Evolutionary conservation across 2,329 filamentous ascomycete genomes (phyloP).

Genomic region (Delphinella strobiligena): DNA sequence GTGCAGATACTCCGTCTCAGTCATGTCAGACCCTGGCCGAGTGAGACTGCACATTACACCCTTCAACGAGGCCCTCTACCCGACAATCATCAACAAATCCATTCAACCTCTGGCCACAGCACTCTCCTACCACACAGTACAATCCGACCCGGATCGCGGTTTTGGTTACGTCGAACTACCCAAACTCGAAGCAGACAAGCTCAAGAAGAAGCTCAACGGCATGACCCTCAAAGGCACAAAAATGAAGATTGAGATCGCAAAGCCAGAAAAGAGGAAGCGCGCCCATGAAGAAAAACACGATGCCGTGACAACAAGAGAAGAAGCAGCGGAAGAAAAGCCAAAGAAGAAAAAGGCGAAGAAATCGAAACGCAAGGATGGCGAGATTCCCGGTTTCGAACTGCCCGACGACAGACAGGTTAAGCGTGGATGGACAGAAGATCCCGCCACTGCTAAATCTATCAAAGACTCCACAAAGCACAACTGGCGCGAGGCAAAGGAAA

Average conservation of each 20-base stretch:
- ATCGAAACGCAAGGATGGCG: slow-evolving; percentile 38
- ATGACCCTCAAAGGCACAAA: slow-evolving; percentile 74
- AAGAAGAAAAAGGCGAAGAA: slow-evolving; percentile 35
- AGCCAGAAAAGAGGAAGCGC: slow-evolving; percentile 45
- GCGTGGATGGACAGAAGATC: slow-evolving; percentile 68
- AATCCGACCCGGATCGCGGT: slow-evolving; percentile 78
- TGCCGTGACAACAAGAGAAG: slow-evolving; percentile 20
- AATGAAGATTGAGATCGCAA: slow-evolving; percentile 71
- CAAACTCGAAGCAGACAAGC: slow-evolving; percentile 68
- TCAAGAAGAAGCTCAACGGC: slow-evolving; percentile 85
- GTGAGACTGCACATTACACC: slow-evolving; percentile 77
- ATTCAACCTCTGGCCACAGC: slow-evolving; percentile 57
- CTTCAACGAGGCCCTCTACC: slow-evolving; percentile 62
- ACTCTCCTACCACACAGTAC: slow-evolving; percentile 75
- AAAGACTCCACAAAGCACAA: no score
- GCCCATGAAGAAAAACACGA: slow-evolving; percentile 15
- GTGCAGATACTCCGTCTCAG: not conserved
- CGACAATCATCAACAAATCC: slow-evolving; percentile 57
- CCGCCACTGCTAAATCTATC: slow-evolving; percentile 18
- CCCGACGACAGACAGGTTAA: slow-evolving; percentile 67
- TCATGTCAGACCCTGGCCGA: slow-evolving; percentile 11
- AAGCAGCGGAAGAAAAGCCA: slow-evolving; percentile 17
- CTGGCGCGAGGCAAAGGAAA: slow-evolving; percentile 40
- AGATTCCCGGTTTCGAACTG: slow-evolving; percentile 59
- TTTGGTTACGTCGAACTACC: slow-evolving; percentile 89